Base-by-base conservation (phyloP, 345 rosid species). In the Angophora floribunda region DNA sequence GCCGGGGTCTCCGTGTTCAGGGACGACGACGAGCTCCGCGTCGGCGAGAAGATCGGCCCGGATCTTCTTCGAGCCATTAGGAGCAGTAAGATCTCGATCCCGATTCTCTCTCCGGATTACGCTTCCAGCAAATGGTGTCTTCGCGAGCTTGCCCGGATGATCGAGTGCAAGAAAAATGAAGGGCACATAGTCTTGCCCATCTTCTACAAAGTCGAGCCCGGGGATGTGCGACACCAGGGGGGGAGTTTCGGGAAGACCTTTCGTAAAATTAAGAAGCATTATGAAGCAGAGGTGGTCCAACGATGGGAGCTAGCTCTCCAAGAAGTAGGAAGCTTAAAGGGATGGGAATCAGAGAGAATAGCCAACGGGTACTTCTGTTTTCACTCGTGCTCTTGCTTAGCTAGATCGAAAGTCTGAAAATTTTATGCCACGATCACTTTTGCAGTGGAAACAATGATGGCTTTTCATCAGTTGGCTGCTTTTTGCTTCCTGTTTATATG, bases 71-170 rank as follows among this genome's bases (percentile, higher is more conserved):
- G 13, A 7, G 86, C 86, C 1, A 30, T 85, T 6, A 32, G 14
- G 14, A 16, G 14, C 47, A 51, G 59, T 21, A 84, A 88, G 80
- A 45, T 88, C 52, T 79, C 51, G 0, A 53, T 87, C 28, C 88
- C 88, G 22, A 82, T 87, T 30, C 79, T 87, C 86, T 87, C 88
- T 28, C 51, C 17, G n/a, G 63, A 49, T 9, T 88, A 52, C 50
- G 89, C 89, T 50, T 47, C 50, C 47, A 61, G 89, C 87, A 44
- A 59, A 53, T 85, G 89, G 65, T 85, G 89, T 45, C 85, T 88
- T 53, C 26, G 55, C 5, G 89, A 88, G 86, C 78, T 88, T 5
- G 82, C 87, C 21, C 52, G 12, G 49, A 88, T 88, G 87, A 86
- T 59, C 21, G 61, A 88, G 47, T 85, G 86, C 57, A 28, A 59